phyloP scores from a whole-genome alignment of 305 asterid species.

The Coffea humblotiana region DNA sequence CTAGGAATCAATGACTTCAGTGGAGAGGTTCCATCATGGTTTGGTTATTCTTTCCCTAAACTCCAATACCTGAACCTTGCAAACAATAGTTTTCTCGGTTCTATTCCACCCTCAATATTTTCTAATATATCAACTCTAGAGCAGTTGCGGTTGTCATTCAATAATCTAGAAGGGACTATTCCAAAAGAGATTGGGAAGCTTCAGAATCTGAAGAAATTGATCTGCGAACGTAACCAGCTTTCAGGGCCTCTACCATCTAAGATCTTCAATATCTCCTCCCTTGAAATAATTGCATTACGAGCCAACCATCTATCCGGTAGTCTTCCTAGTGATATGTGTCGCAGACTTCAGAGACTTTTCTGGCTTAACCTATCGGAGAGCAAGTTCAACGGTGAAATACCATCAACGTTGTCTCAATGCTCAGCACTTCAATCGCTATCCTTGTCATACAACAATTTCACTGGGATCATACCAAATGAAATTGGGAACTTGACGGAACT shows the following conservation, averaged over 20 bases:
- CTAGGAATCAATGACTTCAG: slow-evolving; percentile 23
- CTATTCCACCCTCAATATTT: slow-evolving; percentile 16
- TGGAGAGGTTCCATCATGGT: slow-evolving; percentile 32
- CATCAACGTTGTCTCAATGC: not conserved
- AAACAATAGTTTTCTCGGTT: slow-evolving; percentile 27
- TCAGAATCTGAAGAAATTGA: not conserved
- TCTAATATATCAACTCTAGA: slow-evolving; percentile 26
- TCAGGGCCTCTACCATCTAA: slow-evolving; percentile 30
- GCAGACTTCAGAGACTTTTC: not conserved
- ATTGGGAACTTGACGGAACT: not conserved
- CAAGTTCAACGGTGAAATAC: not conserved
- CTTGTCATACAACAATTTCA: not conserved
- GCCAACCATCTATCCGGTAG: slow-evolving; percentile 12
- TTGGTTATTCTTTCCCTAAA: slow-evolving; percentile 11
- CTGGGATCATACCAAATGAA: slow-evolving; percentile 7
- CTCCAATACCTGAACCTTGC: not conserved
- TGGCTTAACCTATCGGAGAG: not conserved
- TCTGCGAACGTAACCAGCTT: not conserved
- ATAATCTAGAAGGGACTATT: slow-evolving; percentile 28
- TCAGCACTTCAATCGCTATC: not conserved
- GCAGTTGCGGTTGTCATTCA: slow-evolving; percentile 17
- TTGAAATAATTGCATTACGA: not conserved
- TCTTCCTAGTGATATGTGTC: slow-evolving; percentile 20
- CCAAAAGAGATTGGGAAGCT: slow-evolving; percentile 23
- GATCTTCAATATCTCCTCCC: slow-evolving; percentile 20